A percentile compares a stretch with the other conserved stretches of the same genome.
Evolutionary conservation across 345 rosid species (phyloP).

Genomic region (Salix caprea): DNA sequence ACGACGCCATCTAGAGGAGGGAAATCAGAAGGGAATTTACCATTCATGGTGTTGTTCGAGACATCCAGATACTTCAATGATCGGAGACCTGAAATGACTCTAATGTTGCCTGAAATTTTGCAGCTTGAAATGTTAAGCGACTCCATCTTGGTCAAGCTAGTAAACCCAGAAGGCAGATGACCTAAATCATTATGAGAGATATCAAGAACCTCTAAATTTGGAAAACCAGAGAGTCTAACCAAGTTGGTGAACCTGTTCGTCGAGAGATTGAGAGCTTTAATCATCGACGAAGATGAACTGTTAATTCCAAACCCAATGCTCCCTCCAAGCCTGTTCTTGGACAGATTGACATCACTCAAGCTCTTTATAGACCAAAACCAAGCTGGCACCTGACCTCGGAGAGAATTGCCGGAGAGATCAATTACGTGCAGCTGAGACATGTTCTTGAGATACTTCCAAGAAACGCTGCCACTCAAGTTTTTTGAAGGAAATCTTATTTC

Average conservation of each 20-base stretch:
- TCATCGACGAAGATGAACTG: constrained; percentile 30
- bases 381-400: constrained; percentile 60
- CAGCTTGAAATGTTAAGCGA: constrained; percentile 65
- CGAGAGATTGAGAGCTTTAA: constrained; percentile 62
- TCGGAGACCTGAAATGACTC: constrained; percentile 45
- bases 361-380: constrained; percentile 60
- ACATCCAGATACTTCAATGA: constrained; percentile 59
- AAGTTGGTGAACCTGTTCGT: constrained; percentile 65
- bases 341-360: constrained; percentile 42
- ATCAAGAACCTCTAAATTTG: constrained; percentile 45
- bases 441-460: constrained; percentile 60
- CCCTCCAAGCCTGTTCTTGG: constrained; percentile 55
- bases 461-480: constrained; percentile 57
- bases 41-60: constrained; percentile 60
- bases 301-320: constrained; percentile 32
- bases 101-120: constrained; percentile 47
- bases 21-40: constrained; percentile 76
- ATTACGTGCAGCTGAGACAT: constrained; percentile 45
- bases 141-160: constrained; percentile 40
- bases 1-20: constrained; percentile 47
- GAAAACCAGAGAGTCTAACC: constrained; percentile 51
- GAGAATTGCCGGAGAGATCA: constrained; percentile 71
- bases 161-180: constrained; percentile 48
- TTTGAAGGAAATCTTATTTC: constrained; percentile 49
- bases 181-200: constrained; percentile 58